A percentile compares a stretch with the other conserved stretches of the same genome.
These are phyloP conservation scores for Penicillium angulare DNA, from an alignment of 495 filamentous ascomycete genomes.

Conservation along the genomic window DNA sequence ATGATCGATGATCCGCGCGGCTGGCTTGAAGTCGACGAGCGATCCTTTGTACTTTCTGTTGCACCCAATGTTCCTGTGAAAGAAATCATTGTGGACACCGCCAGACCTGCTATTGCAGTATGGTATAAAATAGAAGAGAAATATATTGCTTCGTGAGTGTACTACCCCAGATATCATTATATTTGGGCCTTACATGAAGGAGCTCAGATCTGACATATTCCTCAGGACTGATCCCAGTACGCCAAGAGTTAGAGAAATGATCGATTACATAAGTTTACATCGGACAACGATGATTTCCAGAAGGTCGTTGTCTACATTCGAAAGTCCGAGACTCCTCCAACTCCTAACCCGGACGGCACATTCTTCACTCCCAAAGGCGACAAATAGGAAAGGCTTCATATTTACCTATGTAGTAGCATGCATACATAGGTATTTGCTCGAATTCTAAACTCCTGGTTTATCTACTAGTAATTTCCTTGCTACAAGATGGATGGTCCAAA, in stretches of 20 bases:
- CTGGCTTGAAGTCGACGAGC: conserved; percentile 29
- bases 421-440: too few relatives aligned
- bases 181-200: neutral
- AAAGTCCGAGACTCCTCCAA: neutral
- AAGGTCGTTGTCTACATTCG: neutral
- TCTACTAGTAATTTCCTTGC: too few relatives aligned
- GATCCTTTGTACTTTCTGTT: conserved; percentile 29
- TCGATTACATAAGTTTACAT: too few relatives aligned
- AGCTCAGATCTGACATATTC: neutral
- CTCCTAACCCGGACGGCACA: neutral
- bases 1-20: conserved; percentile 30
- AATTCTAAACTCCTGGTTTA: too few relatives aligned
- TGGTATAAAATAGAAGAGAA: conserved; percentile 25
- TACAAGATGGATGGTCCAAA: too few relatives aligned
- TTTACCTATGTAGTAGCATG: too few relatives aligned
- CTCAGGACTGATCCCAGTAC: neutral
- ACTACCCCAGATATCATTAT: too few relatives aligned
- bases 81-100: conserved; percentile 34
- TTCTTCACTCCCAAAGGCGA: too few relatives aligned
- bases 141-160: neutral
- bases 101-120: conserved; percentile 31
- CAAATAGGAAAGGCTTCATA: too few relatives aligned
- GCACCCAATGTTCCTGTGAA: conserved; percentile 34
- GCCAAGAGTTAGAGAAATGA: neutral
- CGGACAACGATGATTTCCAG: neutral